A percentile compares a stretch with the other conserved stretches of the same genome.
These are phyloP conservation scores for Ilex asprella DNA, from an alignment of 257 asterid genomes.

Conservation along the genomic window DNA sequence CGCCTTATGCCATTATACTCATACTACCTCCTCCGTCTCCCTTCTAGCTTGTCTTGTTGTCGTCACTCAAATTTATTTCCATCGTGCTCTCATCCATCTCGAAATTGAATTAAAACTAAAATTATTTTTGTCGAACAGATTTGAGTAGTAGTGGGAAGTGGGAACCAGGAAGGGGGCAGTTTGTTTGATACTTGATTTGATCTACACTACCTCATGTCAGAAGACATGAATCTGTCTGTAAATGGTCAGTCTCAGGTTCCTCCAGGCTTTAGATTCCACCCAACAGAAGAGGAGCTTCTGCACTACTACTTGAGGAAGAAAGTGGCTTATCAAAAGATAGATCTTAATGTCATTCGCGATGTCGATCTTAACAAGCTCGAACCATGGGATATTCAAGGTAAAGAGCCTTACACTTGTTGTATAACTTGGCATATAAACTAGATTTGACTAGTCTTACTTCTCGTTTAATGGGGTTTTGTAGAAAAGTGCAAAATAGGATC, in stretches of 20 bases:
- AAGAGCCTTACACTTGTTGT: too few relatives aligned
- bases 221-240: constrained; percentile 64
- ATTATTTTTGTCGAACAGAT: too few relatives aligned
- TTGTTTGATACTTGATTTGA: background rate
- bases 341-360: constrained; percentile 82
- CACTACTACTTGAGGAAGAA: constrained; percentile 82
- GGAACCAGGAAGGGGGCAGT: too few relatives aligned
- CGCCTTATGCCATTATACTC: constrained; percentile 28
- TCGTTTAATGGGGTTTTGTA: constrained; percentile 7
- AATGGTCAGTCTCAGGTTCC: constrained; percentile 86
- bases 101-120: too few relatives aligned
- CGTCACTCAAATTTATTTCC: background rate
- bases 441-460: too few relatives aligned
- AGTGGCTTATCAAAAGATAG: constrained; percentile 58
- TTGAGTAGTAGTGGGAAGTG: too few relatives aligned
- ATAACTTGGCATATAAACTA: too few relatives aligned
- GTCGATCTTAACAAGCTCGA: constrained; percentile 92
- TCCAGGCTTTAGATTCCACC: constrained; percentile 90
- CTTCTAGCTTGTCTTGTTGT: background rate
- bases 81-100: too few relatives aligned
- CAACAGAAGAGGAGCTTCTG: constrained; percentile 88
- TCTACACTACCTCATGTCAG: constrained; percentile 18
- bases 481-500: constrained; percentile 85
- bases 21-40: constrained; percentile 6
- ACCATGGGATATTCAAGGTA: constrained; percentile 97